Evolutionary conservation across 2,329 filamentous ascomycete species (phyloP).

Genomic region (Neofusicoccum kwambonambiense): DNA sequence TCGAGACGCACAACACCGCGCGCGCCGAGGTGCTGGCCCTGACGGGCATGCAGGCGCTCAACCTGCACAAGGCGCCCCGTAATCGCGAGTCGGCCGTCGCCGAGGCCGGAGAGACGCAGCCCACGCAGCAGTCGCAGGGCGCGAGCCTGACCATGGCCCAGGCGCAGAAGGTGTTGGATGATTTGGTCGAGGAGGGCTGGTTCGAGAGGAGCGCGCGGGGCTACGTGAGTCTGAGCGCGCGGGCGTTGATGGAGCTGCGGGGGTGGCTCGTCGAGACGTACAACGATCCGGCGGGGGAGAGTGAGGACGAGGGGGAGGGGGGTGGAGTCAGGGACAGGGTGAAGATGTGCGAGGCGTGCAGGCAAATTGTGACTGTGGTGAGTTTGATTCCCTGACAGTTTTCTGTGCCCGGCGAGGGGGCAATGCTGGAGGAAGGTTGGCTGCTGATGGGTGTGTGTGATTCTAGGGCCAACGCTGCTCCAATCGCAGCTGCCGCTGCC

Average conservation of each 20-base stretch:
- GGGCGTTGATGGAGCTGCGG: slow-evolving; percentile 80
- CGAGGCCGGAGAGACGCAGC: slow-evolving; percentile 40
- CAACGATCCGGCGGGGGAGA: slow-evolving; percentile 61
- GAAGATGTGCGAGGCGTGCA: slow-evolving; percentile 85
- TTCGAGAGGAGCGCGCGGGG: slow-evolving; percentile 70
- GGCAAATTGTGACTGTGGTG: slow-evolving; percentile 75
- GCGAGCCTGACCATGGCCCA: slow-evolving; percentile 68
- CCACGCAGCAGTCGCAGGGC: slow-evolving; percentile 20
- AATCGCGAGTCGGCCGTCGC: slow-evolving; percentile 35
- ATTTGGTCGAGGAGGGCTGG: slow-evolving; percentile 78
- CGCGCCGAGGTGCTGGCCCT: slow-evolving; percentile 83
- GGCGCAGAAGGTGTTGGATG: slow-evolving; percentile 69
- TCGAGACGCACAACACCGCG: slow-evolving; percentile 79
- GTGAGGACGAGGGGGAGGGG: slow-evolving; percentile 43
- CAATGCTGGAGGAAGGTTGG: too few species aligned
- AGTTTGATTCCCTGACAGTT: neutral
- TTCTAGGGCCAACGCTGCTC: slow-evolving; percentile 21
- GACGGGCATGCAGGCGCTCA: slow-evolving; percentile 73
- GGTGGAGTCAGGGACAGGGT: slow-evolving; percentile 60
- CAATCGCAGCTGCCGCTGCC: slow-evolving; percentile 17
- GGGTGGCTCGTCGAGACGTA: slow-evolving; percentile 86
- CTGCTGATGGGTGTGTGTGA: neutral
- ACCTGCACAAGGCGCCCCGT: slow-evolving; percentile 55
- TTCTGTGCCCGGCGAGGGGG: too few species aligned
- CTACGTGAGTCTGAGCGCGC: slow-evolving; percentile 73